These are phyloP conservation scores for Taphrina flavorubra DNA, from an alignment of 1,139 yeast species.

Conservation along the genomic window DNA sequence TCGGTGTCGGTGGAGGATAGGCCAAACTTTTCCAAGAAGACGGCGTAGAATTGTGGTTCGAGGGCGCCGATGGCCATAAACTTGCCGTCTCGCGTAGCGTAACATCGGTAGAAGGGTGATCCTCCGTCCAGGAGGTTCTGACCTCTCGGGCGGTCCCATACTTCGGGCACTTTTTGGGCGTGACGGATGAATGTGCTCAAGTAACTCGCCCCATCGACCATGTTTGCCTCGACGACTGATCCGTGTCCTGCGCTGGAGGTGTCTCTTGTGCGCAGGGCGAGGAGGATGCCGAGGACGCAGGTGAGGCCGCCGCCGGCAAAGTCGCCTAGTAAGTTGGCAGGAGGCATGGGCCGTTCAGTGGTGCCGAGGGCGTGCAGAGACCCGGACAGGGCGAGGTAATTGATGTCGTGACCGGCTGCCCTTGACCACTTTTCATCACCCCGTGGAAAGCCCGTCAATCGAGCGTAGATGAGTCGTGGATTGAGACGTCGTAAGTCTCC, in stretches of 20 bases:
- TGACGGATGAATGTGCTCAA: constrained; percentile 45
- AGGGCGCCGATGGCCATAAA: constrained; percentile 47
- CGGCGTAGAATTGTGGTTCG: constrained; percentile 47
- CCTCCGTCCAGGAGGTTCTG: constrained; percentile 46
- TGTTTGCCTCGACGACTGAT: constrained; percentile 46
- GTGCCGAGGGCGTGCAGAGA: constrained; percentile 37
- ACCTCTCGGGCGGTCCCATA: constrained; percentile 43
- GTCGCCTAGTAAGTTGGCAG: constrained; percentile 45
- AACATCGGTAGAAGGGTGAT: constrained; percentile 46
- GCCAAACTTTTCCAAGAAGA: constrained; percentile 42
- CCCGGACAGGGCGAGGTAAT: constrained; percentile 47
- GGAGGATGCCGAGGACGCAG: constrained; percentile 45
- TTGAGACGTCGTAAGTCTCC: constrained; percentile 39
- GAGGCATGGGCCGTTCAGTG: constrained; percentile 30
- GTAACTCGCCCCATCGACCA: constrained; percentile 46
- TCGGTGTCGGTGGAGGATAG: constrained; percentile 2
- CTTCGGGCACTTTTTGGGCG: constrained; percentile 36
- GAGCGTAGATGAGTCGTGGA: constrained; percentile 45
- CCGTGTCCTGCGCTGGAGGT: constrained; percentile 24
- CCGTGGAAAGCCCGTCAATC: constrained; percentile 47
- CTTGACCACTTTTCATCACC: constrained; percentile 39
- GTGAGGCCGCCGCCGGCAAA: constrained; percentile 47
- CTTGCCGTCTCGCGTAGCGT: constrained; percentile 44
- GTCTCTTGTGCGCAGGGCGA: constrained; percentile 43
- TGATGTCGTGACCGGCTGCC: constrained; percentile 47